phyloP scores from a whole-genome alignment of 164 flowering plant genomes.

The Euptelea pleiosperma region DNA sequence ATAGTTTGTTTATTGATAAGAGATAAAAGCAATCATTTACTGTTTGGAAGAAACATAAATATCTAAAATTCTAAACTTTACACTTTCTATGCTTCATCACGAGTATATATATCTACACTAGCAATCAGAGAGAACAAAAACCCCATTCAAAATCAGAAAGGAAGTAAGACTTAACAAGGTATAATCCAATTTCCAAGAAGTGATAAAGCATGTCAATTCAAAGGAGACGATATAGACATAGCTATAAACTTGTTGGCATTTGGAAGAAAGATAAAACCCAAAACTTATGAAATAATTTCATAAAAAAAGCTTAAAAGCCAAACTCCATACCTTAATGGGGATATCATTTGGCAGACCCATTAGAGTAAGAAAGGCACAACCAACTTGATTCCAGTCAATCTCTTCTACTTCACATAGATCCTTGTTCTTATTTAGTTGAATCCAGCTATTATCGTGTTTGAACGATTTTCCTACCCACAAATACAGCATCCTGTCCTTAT shows the following conservation, averaged over 20 bases:
- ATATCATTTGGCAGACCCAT: constrained; percentile 48
- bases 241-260: neutral
- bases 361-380: constrained; percentile 27
- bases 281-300: neutral
- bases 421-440: constrained; percentile 17
- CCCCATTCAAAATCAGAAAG: neutral
- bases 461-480: constrained; percentile 68
- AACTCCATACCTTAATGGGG: constrained; percentile 43
- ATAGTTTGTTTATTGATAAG: no score
- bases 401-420: constrained; percentile 23
- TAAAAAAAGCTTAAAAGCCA: neutral
- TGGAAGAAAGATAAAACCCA: neutral
- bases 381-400: constrained; percentile 45
- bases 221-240: neutral
- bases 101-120: neutral
- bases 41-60: no score
- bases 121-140: neutral
- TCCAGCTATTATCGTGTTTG: constrained; percentile 12
- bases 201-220: neutral
- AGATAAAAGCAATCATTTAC: no score
- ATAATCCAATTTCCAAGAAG: neutral
- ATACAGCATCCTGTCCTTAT: constrained; percentile 31
- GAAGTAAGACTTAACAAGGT: neutral
- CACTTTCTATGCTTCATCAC: neutral
- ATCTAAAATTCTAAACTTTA: no score